These are phyloP conservation scores for Vicia sativa DNA, from an alignment of 306 rosid genomes.

Conservation along the genomic window DNA sequence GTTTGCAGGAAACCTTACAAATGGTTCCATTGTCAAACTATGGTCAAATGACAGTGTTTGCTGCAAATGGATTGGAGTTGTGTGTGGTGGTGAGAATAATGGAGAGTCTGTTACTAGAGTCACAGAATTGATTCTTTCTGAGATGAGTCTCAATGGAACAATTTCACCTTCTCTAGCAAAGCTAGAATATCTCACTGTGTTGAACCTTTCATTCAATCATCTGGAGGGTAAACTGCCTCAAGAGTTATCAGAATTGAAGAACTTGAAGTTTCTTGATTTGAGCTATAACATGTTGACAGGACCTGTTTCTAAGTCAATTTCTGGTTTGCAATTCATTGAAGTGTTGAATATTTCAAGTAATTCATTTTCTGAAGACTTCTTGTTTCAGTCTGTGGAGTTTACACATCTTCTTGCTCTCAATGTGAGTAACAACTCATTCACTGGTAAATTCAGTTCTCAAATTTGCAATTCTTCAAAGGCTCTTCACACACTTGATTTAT, in stretches of 20 bases:
- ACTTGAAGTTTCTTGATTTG: conserved; percentile 63
- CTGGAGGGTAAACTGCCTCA: conserved; percentile 63
- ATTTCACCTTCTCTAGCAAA: conserved; percentile 56
- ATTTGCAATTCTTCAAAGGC: conserved; percentile 60
- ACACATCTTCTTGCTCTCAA: conserved; percentile 61
- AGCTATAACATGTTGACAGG: conserved; percentile 71
- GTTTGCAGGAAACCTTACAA: conserved; percentile 62
- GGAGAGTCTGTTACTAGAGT: conserved; percentile 53
- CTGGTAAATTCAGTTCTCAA: conserved; percentile 53
- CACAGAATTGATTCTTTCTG: conserved; percentile 56
- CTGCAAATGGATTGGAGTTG: conserved; percentile 75
- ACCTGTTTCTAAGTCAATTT: conserved; percentile 47
- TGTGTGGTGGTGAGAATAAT: conserved; percentile 50
- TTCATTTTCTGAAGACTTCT: conserved; percentile 43
- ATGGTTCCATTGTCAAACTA: conserved; percentile 44
- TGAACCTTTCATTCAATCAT: conserved; percentile 68
- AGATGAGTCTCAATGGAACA: conserved; percentile 62
- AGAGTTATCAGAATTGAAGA: conserved; percentile 59
- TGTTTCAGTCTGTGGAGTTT: conserved; percentile 46
- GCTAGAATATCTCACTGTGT: conserved; percentile 55
- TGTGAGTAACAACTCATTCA: conserved; percentile 71
- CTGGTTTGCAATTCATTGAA: conserved; percentile 59
- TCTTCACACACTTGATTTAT: conserved; percentile 63
- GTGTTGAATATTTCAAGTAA: conserved; percentile 71
- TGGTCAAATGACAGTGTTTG: conserved; percentile 61